Base-by-base conservation (phyloP, 2,329 filamentous ascomycete genomes). In the Pseudonectria foliicola region DNA sequence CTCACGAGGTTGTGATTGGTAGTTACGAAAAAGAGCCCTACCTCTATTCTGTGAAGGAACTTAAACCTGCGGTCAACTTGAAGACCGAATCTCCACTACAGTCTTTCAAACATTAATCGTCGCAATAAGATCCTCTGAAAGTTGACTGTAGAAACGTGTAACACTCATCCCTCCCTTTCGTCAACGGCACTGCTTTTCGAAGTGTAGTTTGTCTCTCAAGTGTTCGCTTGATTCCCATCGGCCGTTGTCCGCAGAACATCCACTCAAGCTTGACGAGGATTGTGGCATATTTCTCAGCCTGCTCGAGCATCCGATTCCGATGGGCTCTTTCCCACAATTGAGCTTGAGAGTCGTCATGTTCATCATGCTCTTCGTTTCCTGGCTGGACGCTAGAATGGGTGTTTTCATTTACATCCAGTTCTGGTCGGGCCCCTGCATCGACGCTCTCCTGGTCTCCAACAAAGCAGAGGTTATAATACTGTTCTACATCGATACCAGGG, bases 221-320 rank as follows among this genome's bases (percentile, higher is more conserved):
- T 13, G 15, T 16, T 13, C 18, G 21, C 18, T 21, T 7, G 6
- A 43, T 18, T 25, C 15, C 31, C 13, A 47, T 43, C 0, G 30
- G 33, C 13, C 34, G 10, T 16, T 44, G 40, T 13, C 43, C 44
- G 7, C 29, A 47, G 13, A 40, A n/a, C 10, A 46, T 29, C 41
- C 40, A 45, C 29, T 42, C 31, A 8, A 48, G 23, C 4, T 14
- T 13, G 6, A 45, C 45, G 1, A 49, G 23, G 6, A 44, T 18
- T 2, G 4, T 5, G 3, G 35, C 43, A 14, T 48, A 46, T 11
- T 7, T 13, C 24, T 45, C 39, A 2, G 32, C 43, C 1, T 46
- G 25, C 6, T n/a, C 10, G 10, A 46, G 39, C 43, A 48, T 48
- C n/a, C 36, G 43, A 4, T 46, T 48, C 10, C 43, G 27, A 35